Evolutionary conservation across 768 basidiomycete species (phyloP), one percentile per base, ranked within the genome.

Genomic region (Xerocomellus amylosporus): DNA sequence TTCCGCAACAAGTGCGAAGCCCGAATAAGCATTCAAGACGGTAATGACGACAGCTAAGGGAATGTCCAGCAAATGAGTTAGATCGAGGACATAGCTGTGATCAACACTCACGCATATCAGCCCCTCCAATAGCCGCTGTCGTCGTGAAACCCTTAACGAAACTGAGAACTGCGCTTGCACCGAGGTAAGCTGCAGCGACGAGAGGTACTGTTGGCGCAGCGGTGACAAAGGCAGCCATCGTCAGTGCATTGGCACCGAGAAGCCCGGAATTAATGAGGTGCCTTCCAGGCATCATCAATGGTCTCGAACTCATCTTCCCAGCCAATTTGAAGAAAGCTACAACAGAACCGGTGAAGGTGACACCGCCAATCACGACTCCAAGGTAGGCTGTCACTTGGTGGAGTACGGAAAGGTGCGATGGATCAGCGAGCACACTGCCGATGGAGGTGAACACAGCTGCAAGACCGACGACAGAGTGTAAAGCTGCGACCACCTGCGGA

Each of bases 91-190:
- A 7, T 10, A 17, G 7, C 22, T 33, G 14, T 48, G 12, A 49
- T 38, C 36, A 45, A 28, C 20, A 78, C 88, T 52, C 63, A 92
- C 90, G 92, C 92, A 94, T 94, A 65, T 94, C 92, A 26, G 92
- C 92, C 12, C 92, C 92, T 47, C 92, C 92, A 58, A 94, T 90
- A n/a, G 92, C 89, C 13, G 92, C 88, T 9, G 91, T 93, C 2
- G 89, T 90, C 0, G 92, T 94, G 70, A 79, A 88, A 5, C 92
- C 92, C 66, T 91, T 90, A 56, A 88, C 78, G 71, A 93, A 93
- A 64, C 89, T 92, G 49, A 94, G 74, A 3, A 83, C 57, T 2
- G 92, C 76, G 61, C 89, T 93, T 17, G 79, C 79, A 39, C 85
- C 81, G 1, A 94, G 76, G 72, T 86, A 93, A 6, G 84, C 84